These are phyloP conservation scores for Hortiboletus rubellus DNA, from an alignment of 1,284 basidiomycete species.

Conservation along the genomic window DNA sequence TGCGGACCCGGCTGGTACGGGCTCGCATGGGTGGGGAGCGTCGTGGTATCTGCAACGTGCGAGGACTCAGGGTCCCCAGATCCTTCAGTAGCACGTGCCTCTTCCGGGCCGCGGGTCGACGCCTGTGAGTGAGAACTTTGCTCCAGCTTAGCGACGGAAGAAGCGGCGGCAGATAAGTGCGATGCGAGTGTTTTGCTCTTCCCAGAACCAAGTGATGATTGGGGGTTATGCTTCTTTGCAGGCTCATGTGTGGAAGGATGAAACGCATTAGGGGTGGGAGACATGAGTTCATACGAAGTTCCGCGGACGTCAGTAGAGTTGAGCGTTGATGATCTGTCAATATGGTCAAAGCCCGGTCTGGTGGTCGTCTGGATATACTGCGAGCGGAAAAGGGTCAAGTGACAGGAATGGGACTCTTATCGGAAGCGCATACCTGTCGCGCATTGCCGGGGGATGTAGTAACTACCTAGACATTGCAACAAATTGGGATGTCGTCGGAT, in stretches of 20 bases:
- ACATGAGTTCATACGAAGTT: slow-evolving; percentile 29
- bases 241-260: slow-evolving; percentile 17
- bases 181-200: slow-evolving; percentile 12
- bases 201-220: slow-evolving; percentile 29
- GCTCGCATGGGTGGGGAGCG: slow-evolving; percentile 13
- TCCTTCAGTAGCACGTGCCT: slow-evolving; percentile 18
- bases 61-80: slow-evolving; percentile 9
- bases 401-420: background rate
- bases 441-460: slow-evolving; percentile 57
- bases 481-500: background rate
- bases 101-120: slow-evolving; percentile 17
- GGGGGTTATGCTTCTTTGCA: slow-evolving; percentile 11
- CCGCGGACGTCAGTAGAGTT: slow-evolving; percentile 28
- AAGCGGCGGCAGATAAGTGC: slow-evolving; percentile 3
- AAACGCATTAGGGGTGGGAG: slow-evolving; percentile 18
- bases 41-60: slow-evolving; percentile 3
- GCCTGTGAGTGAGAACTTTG: slow-evolving; percentile 18
- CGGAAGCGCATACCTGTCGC: slow-evolving; percentile 43
- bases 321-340: slow-evolving; percentile 21
- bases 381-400: slow-evolving; percentile 6
- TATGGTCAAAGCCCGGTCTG: slow-evolving; percentile 24
- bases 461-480: slow-evolving; percentile 40
- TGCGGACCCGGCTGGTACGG: background rate
- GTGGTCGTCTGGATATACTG: slow-evolving; percentile 27
- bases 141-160: slow-evolving; percentile 15